phyloP scores from a whole-genome alignment of 169 alveolate species.

The Plasmodium vivax region DNA sequence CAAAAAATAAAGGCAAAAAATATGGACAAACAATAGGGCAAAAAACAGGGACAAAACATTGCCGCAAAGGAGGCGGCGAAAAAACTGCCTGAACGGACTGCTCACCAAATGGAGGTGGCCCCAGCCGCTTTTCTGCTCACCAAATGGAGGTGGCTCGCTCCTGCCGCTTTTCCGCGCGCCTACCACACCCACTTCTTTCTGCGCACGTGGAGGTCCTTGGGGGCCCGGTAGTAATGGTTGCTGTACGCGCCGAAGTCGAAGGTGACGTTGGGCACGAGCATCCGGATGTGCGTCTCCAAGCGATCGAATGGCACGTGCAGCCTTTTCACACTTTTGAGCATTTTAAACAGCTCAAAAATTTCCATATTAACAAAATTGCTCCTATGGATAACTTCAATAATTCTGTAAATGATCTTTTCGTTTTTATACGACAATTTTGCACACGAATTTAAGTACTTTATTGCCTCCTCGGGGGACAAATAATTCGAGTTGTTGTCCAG shows the following conservation, averaged over 20 bases:
- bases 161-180: not conserved
- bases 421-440: conserved; percentile 51
- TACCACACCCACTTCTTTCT: conserved; percentile 74
- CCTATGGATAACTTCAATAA: conserved; percentile 45
- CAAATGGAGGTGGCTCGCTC: not conserved
- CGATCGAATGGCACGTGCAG: conserved; percentile 14
- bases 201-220: conserved; percentile 46
- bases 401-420: conserved; percentile 53
- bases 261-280: conserved; percentile 37
- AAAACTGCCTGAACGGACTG: not conserved
- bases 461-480: conserved; percentile 43
- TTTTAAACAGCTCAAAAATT: conserved; percentile 52
- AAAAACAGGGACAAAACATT: not conserved
- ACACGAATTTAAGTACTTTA: conserved; percentile 55
- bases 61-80: no score
- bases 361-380: conserved; percentile 37
- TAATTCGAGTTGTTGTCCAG: conserved; percentile 29
- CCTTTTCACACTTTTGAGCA: conserved; percentile 43
- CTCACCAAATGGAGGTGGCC: not conserved
- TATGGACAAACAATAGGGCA: no score
- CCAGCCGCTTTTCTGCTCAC: no score
- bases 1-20: not conserved
- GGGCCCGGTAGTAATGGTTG: conserved; percentile 24
- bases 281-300: conserved; percentile 40
- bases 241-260: conserved; percentile 25